A percentile compares a stretch with the other conserved stretches of the same genome.
Conservation (phyloP, 208 protist species). For the Acanthamoeba sp. region DNA sequence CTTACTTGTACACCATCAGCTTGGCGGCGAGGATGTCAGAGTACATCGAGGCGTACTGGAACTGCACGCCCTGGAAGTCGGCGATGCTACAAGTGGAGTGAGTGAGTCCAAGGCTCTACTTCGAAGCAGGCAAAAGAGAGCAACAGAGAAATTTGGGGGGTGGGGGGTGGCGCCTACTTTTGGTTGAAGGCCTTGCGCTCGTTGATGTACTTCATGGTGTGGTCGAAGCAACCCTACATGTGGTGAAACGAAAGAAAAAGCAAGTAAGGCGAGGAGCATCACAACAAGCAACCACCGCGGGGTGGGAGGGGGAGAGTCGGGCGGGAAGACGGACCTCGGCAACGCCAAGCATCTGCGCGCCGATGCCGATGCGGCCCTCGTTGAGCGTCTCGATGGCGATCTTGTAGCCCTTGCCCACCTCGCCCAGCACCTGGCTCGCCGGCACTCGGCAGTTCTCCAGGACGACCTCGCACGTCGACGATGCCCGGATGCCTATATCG, state of each 20-base stretch:
- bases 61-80: slow-evolving; percentile 96
- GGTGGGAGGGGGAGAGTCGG: background rate
- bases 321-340: slow-evolving; percentile 91
- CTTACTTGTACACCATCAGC: slow-evolving; percentile 83
- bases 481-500: slow-evolving; percentile 93
- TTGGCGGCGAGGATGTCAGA: slow-evolving; percentile 78
- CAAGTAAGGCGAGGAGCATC: background rate
- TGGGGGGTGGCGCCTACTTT: background rate
- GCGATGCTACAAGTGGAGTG: slow-evolving; percentile 85
- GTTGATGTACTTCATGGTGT: slow-evolving; percentile 89
- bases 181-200: slow-evolving; percentile 95
- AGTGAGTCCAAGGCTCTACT: too few species aligned
- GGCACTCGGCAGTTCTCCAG: slow-evolving; percentile 91
- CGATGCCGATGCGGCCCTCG: slow-evolving; percentile 96
- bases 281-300: slow-evolving; percentile 75
- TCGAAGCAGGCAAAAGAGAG: too few species aligned
- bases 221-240: slow-evolving; percentile 89
- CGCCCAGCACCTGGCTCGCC: slow-evolving; percentile 65
- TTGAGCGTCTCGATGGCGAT: slow-evolving; percentile 96
- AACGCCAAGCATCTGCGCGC: slow-evolving; percentile 95
- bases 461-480: slow-evolving; percentile 95
- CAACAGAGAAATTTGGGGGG: too few species aligned
- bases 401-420: slow-evolving; percentile 95
- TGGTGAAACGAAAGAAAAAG: background rate
- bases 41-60: slow-evolving; percentile 89